Evolutionary conservation across 2,329 filamentous ascomycete genomes (phyloP), one percentile per base, ranked within the genome.

Genomic region (Acephala macrosclerotiorum): DNA sequence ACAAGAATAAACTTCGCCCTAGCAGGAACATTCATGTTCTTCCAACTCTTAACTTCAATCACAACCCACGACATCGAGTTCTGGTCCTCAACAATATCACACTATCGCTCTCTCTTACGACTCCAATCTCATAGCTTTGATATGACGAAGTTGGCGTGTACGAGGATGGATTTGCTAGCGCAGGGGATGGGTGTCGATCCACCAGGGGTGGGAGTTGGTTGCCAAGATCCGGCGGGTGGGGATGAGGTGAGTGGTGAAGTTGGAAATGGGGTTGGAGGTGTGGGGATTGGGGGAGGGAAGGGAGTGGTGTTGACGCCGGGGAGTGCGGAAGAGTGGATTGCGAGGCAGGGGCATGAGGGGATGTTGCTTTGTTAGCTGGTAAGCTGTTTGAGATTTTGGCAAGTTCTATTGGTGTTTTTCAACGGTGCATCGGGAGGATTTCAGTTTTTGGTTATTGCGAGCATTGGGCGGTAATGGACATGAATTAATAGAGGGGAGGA

Each of bases 1-100:
- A 69, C 71, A 18, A 60, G 67, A 20, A 68, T 67, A 16, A 68
- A 69, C 58, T 72, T 73, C 64, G 68, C 71, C 49, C 66, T 72
- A 12, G 64, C 67, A 3, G 71, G 71, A 1, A 66, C 69, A n/a
- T 73, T 73, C 61, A 70, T 72, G 67, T 71, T 71, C 61, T 69
- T 65, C 57, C 70, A 71, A 33, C 69, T 74, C 29, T 64, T 74
- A 16, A 73, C 72, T 16, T 67, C 63, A 58, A 66, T 71, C 51
- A 69, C 69, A 5, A 61, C 67, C 11, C 47, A 64, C 36, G 72
- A 74, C 26, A 72, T 72, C 38, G 67, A 70, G 33, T 72, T 68
- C 64, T 74, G 71, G 71, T 71, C 70, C 22, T 18, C 40, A n/a
- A 71, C 68, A 14, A 72, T 73, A 26, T 62, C 70, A 6, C 71